Evolutionary conservation across 805 yeast genomes (phyloP), one percentile per base, ranked within the genome.

Genomic region (Yarrowia sp.): DNA sequence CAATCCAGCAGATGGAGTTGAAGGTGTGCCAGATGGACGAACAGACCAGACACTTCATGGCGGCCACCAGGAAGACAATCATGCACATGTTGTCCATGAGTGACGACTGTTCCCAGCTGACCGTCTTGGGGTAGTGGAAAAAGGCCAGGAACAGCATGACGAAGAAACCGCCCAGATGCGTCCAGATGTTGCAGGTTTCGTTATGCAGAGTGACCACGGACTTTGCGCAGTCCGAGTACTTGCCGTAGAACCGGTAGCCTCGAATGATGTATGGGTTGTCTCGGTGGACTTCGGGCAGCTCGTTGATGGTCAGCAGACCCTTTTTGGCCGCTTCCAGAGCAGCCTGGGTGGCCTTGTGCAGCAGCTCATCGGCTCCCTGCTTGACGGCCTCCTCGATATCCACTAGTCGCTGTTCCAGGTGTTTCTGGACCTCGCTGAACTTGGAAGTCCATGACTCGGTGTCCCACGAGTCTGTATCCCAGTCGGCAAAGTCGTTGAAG

Each of bases 21-120:
- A 91, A 92, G 3, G 98, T 89, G 76, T 93, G 99, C 98, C 98
- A 93, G 44, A 87, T 77, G 2, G 87, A 85, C 0, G 97, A 91
- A 48, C 93, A 88, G 8, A 84, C 66, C 66, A 93, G 78, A 74
- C 98, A 95, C 68, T 86, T 84, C 67, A 89, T 72, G 16, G 95
- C 88, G 2, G 96, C 91, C 9, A 80, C 67, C 49, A 93, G 76
- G 68, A 90, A 93, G 17, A 85, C 71, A 67, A 84, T 82, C 72
- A 89, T 81, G 22, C 87, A 82, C 9, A 82, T 62, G 62, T 83
- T 82, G 71, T 82, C 85, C 24, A 72, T 65, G 11, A 65, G 46
- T 4, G 72, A 61, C 2, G 80, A 51, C 49, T 67, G 54, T 26
- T 65, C 66, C 77, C 77, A 74, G 16, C 73, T 67, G 2, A 81